phyloP scores from a whole-genome alignment of 169 alveolate species.

The Eimeria acervulina region DNA sequence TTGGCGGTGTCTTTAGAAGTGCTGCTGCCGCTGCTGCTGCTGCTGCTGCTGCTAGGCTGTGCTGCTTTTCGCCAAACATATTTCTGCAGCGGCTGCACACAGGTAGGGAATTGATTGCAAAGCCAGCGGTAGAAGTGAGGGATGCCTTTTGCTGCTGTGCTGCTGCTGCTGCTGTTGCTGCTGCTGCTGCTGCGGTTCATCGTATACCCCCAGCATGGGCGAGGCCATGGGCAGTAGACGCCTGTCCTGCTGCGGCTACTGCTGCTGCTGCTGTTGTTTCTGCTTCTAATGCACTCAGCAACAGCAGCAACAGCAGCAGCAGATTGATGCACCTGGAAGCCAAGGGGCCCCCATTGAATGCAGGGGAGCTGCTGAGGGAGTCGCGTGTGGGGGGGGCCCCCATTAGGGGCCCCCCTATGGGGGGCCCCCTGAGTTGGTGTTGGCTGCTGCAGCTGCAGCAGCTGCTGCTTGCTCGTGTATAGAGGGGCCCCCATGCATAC shows the following conservation, averaged over 20 bases:
- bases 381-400: background rate
- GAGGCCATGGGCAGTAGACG: background rate
- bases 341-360: background rate
- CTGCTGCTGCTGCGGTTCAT: conserved; percentile 39
- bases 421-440: background rate
- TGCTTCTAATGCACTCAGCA: background rate
- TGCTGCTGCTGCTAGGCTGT: conserved; percentile 46
- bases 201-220: background rate
- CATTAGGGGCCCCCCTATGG: no score
- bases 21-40: conserved; percentile 31
- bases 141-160: conserved; percentile 41
- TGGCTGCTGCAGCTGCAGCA: background rate
- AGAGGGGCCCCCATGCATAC: no score
- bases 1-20: background rate
- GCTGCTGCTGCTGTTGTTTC: conserved; percentile 29
- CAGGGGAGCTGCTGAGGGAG: background rate
- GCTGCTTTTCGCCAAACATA: conserved; percentile 5
- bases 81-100: conserved; percentile 21
- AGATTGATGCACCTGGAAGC: background rate
- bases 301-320: background rate
- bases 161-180: conserved; percentile 23
- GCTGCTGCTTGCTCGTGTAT: conserved; percentile 6
- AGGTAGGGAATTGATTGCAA: conserved; percentile 70
- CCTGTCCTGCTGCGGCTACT: background rate
- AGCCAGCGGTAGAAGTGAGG: conserved; percentile 81